Percentiles rank a stretch among this genome's conserved stretches.
These are phyloP conservation scores for Monascus purpureus DNA, from an alignment of 495 filamentous ascomycete species.

Conservation along the genomic window DNA sequence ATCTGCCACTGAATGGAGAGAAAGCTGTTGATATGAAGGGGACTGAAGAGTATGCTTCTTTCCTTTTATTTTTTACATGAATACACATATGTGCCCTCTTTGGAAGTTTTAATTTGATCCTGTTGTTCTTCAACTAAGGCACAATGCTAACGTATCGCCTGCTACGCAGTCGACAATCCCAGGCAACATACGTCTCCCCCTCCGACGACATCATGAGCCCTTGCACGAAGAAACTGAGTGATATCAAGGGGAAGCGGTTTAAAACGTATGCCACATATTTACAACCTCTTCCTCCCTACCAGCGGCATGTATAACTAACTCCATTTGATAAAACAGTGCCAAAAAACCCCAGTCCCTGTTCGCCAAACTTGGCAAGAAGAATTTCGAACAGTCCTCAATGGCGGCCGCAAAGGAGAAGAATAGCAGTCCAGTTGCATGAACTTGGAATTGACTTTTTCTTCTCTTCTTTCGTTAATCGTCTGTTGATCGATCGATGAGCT, in stretches of 20 bases:
- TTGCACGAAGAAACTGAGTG: conserved; percentile 77
- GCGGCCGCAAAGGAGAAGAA: conserved; percentile 4
- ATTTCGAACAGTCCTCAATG: conserved; percentile 27
- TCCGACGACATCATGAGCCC: conserved; percentile 89
- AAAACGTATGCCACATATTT: conserved; percentile 36
- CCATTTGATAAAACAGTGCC: conserved; percentile 16
- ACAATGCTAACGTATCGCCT: too few relatives aligned
- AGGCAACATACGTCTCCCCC: conserved; percentile 71
- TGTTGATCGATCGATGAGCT: conserved; percentile 1
- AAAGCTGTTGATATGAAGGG: conserved; percentile 22
- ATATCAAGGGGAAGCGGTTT: conserved; percentile 71
- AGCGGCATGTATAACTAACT: background rate
- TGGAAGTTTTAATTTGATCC: too few relatives aligned
- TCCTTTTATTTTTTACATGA: conserved; percentile 1
- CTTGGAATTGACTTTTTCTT: too few relatives aligned
- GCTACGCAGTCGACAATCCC: too few relatives aligned
- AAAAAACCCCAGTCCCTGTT: conserved; percentile 36
- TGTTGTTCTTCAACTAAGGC: background rate
- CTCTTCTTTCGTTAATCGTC: background rate
- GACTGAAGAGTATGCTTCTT: too few relatives aligned
- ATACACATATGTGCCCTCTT: background rate
- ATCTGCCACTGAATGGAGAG: conserved; percentile 18
- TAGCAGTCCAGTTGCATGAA: too few relatives aligned
- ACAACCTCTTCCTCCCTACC: background rate
- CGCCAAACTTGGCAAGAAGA: conserved; percentile 37